Conservation (phyloP, 495 filamentous ascomycete species). For the Penicillium pulvis region DNA sequence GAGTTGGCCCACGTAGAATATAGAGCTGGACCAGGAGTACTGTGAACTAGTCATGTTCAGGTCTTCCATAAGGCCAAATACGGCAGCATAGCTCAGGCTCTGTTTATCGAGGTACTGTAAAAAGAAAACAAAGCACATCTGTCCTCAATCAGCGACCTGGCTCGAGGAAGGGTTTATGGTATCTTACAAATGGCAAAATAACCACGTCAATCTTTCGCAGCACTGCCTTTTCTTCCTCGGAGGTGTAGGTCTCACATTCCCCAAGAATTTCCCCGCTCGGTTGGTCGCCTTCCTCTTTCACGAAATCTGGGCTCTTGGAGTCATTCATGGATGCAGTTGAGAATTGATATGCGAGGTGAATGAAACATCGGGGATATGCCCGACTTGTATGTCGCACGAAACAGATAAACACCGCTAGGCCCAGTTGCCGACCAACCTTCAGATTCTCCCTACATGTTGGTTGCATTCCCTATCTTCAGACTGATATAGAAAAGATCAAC, state of each 20-base stretch:
- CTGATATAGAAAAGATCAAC: constrained; percentile 15
- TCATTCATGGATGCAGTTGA: constrained; percentile 12
- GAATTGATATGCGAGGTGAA: not conserved
- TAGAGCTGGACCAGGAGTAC: constrained; percentile 53
- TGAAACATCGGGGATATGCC: not conserved
- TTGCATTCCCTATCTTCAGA: constrained; percentile 13
- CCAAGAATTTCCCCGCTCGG: constrained; percentile 22
- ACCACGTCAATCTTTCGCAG: constrained; percentile 51
- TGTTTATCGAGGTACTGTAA: constrained; percentile 54
- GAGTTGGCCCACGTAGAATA: constrained; percentile 52
- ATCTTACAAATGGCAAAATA: constrained; percentile 42
- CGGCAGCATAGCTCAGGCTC: constrained; percentile 56
- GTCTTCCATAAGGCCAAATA: constrained; percentile 57
- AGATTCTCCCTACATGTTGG: not conserved
- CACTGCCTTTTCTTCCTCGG: constrained; percentile 45
- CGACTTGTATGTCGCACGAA: not conserved
- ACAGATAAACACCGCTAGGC: not conserved
- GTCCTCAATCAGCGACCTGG: not conserved
- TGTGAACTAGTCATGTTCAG: constrained; percentile 50
- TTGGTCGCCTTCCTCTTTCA: constrained; percentile 10
- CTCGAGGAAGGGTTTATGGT: not conserved
- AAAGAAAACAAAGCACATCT: constrained; percentile 38
- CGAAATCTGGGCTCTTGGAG: constrained; percentile 3
- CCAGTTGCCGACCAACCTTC: not conserved
- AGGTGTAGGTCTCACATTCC: constrained; percentile 27